These are phyloP conservation scores for Candida bentonensis DNA, from an alignment of 805 yeast species.

Conservation along the genomic window DNA sequence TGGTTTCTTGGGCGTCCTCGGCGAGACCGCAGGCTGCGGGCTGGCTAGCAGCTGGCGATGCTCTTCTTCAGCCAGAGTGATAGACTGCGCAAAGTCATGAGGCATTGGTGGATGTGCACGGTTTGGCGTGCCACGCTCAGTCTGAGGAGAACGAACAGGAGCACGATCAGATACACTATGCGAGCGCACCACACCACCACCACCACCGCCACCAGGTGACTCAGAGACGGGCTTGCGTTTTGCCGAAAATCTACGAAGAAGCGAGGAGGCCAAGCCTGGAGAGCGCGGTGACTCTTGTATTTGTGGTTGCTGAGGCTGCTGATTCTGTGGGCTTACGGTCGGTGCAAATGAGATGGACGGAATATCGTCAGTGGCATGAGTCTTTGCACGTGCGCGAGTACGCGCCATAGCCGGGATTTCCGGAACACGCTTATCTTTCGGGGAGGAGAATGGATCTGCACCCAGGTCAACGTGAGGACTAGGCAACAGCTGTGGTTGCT, in stretches of 20 bases:
- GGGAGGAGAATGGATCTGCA: neutral
- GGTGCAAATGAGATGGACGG: neutral
- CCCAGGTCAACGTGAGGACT: slow-evolving; percentile 1
- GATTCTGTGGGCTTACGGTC: neutral
- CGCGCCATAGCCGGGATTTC: neutral
- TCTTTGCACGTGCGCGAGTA: neutral
- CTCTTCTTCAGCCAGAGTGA: neutral
- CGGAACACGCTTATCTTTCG: neutral
- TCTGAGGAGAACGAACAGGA: neutral
- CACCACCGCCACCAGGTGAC: neutral
- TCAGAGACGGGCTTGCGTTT: neutral
- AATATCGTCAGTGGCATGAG: neutral
- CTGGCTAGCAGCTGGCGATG: neutral
- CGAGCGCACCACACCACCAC: neutral
- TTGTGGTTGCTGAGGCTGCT: too few relatives aligned
- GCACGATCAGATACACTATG: neutral
- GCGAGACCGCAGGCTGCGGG: neutral
- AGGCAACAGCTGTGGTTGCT: neutral
- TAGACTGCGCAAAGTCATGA: neutral
- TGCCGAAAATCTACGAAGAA: neutral
- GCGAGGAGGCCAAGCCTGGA: neutral
- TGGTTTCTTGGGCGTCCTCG: neutral
- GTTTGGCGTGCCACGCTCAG: neutral
- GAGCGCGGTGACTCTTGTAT: neutral
- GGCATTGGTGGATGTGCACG: neutral